A percentile compares a stretch with the other conserved stretches of the same genome.
These are phyloP conservation scores for Candida sphagnicola DNA, from an alignment of 805 yeast species.

Conservation along the genomic window DNA sequence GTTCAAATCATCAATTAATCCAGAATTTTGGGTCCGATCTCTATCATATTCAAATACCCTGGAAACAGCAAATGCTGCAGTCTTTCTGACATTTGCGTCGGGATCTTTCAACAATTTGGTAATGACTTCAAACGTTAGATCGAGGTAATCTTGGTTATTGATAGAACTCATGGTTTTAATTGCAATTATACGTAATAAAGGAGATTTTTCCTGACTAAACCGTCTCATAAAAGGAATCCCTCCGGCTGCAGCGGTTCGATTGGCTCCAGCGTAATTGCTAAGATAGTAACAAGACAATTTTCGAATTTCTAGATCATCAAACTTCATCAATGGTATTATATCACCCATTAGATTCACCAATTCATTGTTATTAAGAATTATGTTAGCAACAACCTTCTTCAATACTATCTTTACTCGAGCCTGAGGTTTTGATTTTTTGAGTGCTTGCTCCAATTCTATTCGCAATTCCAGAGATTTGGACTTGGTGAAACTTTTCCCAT, in stretches of 20 bases:
- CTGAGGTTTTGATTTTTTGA: slow-evolving; percentile 39
- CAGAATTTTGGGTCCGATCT: slow-evolving; percentile 36
- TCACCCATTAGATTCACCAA: slow-evolving; percentile 66
- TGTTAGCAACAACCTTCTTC: slow-evolving; percentile 75
- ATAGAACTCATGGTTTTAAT: slow-evolving; percentile 62
- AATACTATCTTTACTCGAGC: slow-evolving; percentile 37
- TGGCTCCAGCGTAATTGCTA: slow-evolving; percentile 53
- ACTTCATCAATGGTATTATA: slow-evolving; percentile 47
- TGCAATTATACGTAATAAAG: slow-evolving; percentile 55
- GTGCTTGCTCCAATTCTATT: slow-evolving; percentile 41
- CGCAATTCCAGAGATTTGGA: slow-evolving; percentile 36
- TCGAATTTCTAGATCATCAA: slow-evolving; percentile 63
- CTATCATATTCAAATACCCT: slow-evolving; percentile 59
- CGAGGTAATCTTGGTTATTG: slow-evolving; percentile 48
- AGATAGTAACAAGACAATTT: slow-evolving; percentile 69
- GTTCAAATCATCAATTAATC: slow-evolving; percentile 48
- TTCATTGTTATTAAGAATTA: slow-evolving; percentile 79
- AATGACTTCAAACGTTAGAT: slow-evolving; percentile 42
- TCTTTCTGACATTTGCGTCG: slow-evolving; percentile 60
- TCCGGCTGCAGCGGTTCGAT: slow-evolving; percentile 50
- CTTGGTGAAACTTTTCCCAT: slow-evolving; percentile 36
- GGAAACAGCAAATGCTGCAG: slow-evolving; percentile 68
- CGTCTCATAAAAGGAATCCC: slow-evolving; percentile 52
- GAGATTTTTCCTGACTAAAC: slow-evolving; percentile 48
- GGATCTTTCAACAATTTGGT: slow-evolving; percentile 34